Evolutionary conservation across 495 filamentous ascomycete genomes (phyloP).

Genomic region (Penicillium pulvis): DNA sequence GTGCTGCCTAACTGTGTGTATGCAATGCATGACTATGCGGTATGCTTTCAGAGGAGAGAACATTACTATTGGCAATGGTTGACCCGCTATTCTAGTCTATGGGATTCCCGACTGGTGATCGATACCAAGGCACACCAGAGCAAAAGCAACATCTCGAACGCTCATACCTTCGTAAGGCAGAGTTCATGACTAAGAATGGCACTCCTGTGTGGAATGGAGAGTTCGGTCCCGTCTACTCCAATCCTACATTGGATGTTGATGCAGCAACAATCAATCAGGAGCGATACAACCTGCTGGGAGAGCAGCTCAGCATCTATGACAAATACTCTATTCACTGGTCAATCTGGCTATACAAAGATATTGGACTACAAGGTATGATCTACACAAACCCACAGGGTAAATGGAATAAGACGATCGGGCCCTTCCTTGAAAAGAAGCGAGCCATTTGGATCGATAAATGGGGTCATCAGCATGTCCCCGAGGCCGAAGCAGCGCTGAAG

Average conservation of each 20-base stretch:
- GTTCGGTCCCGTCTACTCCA: constrained; percentile 64
- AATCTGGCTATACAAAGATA: constrained; percentile 70
- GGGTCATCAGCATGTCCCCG: constrained; percentile 45
- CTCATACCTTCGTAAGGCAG: constrained; percentile 56
- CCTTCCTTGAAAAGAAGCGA: constrained; percentile 59
- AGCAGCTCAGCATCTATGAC: constrained; percentile 60
- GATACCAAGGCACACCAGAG: constrained; percentile 51
- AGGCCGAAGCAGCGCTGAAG: constrained; percentile 39
- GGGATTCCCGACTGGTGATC: constrained; percentile 58
- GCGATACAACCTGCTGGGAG: constrained; percentile 55
- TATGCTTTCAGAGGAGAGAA: constrained; percentile 8
- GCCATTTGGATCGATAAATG: constrained; percentile 56
- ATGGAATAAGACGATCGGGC: constrained; percentile 52
- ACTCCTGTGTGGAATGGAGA: constrained; percentile 69
- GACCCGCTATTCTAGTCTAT: constrained; percentile 28
- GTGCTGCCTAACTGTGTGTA: constrained; percentile 61
- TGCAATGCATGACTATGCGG: constrained; percentile 62
- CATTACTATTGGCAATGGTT: neutral
- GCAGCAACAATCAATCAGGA: constrained; percentile 51
- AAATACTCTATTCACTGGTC: constrained; percentile 58
- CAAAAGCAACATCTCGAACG: constrained; percentile 52
- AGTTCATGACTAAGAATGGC: constrained; percentile 56
- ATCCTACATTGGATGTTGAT: constrained; percentile 32
- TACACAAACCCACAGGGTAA: constrained; percentile 47
- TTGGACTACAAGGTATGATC: constrained; percentile 66